phyloP scores from a whole-genome alignment of 129 eudicot species.

The Pittosporum tobira region DNA sequence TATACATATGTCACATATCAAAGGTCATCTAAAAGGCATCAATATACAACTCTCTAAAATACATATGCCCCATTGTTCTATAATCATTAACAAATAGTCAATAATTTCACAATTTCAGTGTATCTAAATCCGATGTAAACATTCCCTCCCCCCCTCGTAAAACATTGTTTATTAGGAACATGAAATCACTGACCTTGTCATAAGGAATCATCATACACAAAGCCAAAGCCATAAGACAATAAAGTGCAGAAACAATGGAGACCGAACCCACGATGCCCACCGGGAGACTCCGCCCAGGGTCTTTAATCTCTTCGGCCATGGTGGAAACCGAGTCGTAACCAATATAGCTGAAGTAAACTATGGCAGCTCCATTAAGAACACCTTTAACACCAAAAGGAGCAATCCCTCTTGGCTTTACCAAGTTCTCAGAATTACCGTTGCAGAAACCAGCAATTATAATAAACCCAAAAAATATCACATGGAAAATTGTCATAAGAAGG shows the following conservation, averaged over 20 bases:
- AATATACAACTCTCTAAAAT: no score
- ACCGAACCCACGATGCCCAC: conserved; percentile 65
- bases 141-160: no score
- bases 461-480: conserved; percentile 60
- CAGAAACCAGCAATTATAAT: conserved; percentile 57
- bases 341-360: conserved; percentile 76
- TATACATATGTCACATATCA: no score
- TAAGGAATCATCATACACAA: conserved; percentile 60
- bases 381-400: conserved; percentile 64
- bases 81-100: no score
- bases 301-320: conserved; percentile 70
- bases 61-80: no score
- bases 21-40: no score
- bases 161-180: no score
- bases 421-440: conserved; percentile 49
- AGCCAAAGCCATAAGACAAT: conserved; percentile 60
- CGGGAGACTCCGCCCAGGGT: conserved; percentile 58
- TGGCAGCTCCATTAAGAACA: conserved; percentile 63
- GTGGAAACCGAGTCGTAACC: conserved; percentile 82
- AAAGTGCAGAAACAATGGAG: conserved; percentile 43
- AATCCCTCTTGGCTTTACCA: conserved; percentile 52
- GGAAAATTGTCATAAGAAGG: conserved; percentile 59
- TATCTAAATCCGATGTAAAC: no score
- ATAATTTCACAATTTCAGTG: no score
- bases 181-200: conserved; percentile 28